phyloP scores from a whole-genome alignment of 805 yeast species.

The Maudiozyma barnettii region DNA sequence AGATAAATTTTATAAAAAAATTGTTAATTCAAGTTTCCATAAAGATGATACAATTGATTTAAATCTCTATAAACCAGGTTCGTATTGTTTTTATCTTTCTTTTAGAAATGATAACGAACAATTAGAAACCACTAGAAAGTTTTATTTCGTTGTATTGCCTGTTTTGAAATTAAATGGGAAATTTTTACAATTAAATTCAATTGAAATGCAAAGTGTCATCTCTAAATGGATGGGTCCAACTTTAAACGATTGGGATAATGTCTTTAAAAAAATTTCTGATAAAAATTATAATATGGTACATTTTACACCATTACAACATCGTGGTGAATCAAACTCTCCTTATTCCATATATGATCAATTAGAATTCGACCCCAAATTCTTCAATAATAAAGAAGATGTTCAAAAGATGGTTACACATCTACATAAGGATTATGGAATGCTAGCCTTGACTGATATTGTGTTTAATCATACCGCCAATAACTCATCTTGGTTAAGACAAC shows the following conservation, averaged over 20 bases:
- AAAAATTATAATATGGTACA: conserved; percentile 95
- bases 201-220: conserved; percentile 74
- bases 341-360: conserved; percentile 86
- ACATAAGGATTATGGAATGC: conserved; percentile 47
- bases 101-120: conserved; percentile 36
- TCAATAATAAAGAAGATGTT: conserved; percentile 49
- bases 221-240: conserved; percentile 84
- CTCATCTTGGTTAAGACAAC: conserved; percentile 73
- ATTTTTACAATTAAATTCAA: conserved; percentile 62
- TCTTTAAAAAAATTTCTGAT: conserved; percentile 49
- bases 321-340: conserved; percentile 90
- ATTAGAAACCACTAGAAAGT: conserved; percentile 45
- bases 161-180: conserved; percentile 47
- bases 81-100: conserved; percentile 63
- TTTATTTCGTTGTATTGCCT: conserved; percentile 75
- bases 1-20: conserved; percentile 40
- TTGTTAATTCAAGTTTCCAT: conserved; percentile 50
- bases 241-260: conserved; percentile 63
- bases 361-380: conserved; percentile 57
- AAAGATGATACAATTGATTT: conserved; percentile 53
- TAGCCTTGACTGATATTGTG: conserved; percentile 85
- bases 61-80: conserved; percentile 62
- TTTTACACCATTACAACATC: conserved; percentile 83
- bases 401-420: conserved; percentile 38
- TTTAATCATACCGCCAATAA: conserved; percentile 92